Base-by-base conservation (phyloP, 2,329 filamentous ascomycete genomes). In the Chaetomium sp. region DNA sequence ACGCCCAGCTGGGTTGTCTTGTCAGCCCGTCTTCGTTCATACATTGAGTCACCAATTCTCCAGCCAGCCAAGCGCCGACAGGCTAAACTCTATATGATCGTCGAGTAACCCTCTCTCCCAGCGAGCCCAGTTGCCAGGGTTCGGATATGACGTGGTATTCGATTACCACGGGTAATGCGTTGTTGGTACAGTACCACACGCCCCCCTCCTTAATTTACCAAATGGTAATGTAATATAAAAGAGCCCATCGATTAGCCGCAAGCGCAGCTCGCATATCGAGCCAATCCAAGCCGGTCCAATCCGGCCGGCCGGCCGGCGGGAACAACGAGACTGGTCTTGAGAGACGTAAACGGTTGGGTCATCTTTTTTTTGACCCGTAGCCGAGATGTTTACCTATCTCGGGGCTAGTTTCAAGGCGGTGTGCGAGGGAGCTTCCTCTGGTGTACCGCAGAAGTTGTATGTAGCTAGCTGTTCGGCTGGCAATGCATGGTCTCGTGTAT, bases 211-310 rank as follows among this genome's bases (percentile, higher is more conserved):
- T 42, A 42, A 42, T 42, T n/a, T 12, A 7, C 40, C 19, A 34
- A 5, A 37, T 51, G 11, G 8, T 34, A 47, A 42, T 38, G 9
- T 42, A 38, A 45, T 14, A 38, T 44, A 27, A 32, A 11, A 37
- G 11, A 3, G 19, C 19, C 19, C 40, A 27, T 36, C 33, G 40
- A 37, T 49, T 53, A 53, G 49, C 52, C 57, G 52, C 53, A 51
- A 47, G 41, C 41, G 53, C 51, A 53, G 40, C 49, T 56, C 57
- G 55, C 44, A 48, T 53, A 52, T 50, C 52, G 44, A 48, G 40
- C 53, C 57, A 59, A 57, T 55, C 59, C 48, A 3, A 14, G 14
- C 36, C n/a, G 19, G 19, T 27, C 19, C 19, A 27, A 27, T 27
- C 19, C 19, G 19, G 19, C 19, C 3, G 19, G 19, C 19, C 19